Conservation (phyloP, 345 rosid species). For the Aethionema arabicum region DNA sequence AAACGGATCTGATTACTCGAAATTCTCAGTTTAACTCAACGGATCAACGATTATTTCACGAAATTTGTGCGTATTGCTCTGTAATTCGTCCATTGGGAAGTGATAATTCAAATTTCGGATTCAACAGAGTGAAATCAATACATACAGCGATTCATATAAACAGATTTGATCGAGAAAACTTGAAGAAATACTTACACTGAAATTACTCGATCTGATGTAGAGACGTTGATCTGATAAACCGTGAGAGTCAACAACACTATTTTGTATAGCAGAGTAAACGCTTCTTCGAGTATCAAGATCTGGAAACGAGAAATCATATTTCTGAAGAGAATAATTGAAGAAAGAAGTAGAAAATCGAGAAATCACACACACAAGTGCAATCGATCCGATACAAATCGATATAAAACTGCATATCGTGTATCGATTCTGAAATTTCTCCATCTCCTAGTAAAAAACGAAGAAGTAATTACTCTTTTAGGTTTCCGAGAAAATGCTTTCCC, state of each 20-base stretch:
- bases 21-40: not conserved
- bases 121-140: not conserved
- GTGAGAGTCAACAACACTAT: slow-evolving; percentile 34
- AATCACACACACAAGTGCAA: slow-evolving; percentile 28
- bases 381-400: slow-evolving; percentile 25
- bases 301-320: slow-evolving; percentile 30
- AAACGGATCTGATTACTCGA: not conserved
- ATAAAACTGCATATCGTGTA: slow-evolving; percentile 23
- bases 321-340: slow-evolving; percentile 31
- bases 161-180: not conserved
- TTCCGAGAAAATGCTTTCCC: slow-evolving; percentile 17
- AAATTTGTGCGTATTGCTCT: not conserved
- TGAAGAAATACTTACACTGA: slow-evolving; percentile 21
- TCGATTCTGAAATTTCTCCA: slow-evolving; percentile 22
- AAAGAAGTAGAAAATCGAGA: slow-evolving; percentile 27
- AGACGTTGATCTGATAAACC: slow-evolving; percentile 23
- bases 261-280: slow-evolving; percentile 30
- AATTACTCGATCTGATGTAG: slow-evolving; percentile 27
- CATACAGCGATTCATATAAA: not conserved
- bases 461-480: not conserved
- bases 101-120: slow-evolving; percentile 5
- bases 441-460: not conserved
- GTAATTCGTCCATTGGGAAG: not conserved
- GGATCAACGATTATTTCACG: not conserved
- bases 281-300: slow-evolving; percentile 37